Conservation (phyloP, 148 eudicot genomes). For the Chenopodium album region DNA sequence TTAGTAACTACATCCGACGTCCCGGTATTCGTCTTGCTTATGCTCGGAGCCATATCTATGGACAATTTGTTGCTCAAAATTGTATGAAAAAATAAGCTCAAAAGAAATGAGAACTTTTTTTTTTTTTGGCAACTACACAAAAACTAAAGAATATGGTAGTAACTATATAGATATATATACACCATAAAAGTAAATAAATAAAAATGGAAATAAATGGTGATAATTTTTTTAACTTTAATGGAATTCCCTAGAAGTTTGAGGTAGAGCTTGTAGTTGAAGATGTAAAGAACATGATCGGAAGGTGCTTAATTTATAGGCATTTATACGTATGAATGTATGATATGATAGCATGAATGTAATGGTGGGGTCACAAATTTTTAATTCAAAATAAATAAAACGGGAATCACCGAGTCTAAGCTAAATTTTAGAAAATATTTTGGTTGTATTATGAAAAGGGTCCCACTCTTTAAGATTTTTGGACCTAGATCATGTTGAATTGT, state of each 20-base stretch:
- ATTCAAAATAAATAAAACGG: too few relatives aligned
- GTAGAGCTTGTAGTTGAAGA: background rate
- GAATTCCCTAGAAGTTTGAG: constrained; percentile 9
- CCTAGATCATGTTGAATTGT: background rate
- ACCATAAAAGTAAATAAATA: too few relatives aligned
- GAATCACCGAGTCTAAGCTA: background rate
- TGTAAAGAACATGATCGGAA: background rate
- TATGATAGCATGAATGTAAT: too few relatives aligned
- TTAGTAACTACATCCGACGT: constrained; percentile 19
- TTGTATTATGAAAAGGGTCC: background rate
- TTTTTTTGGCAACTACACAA: background rate
- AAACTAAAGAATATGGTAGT: background rate
- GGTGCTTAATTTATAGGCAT: constrained; percentile 12
- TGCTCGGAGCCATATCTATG: constrained; percentile 60
- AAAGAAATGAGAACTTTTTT: background rate
- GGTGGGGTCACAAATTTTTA: background rate
- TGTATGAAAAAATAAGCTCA: background rate
- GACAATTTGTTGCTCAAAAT: background rate
- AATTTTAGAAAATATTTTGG: background rate
- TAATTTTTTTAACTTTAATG: background rate
- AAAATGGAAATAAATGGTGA: background rate
- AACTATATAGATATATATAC: too few relatives aligned
- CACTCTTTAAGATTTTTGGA: background rate
- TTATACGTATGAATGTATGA: background rate
- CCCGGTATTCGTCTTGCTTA: constrained; percentile 44